Conservation (phyloP, 345 rosid genomes). For the Brassica incana region DNA sequence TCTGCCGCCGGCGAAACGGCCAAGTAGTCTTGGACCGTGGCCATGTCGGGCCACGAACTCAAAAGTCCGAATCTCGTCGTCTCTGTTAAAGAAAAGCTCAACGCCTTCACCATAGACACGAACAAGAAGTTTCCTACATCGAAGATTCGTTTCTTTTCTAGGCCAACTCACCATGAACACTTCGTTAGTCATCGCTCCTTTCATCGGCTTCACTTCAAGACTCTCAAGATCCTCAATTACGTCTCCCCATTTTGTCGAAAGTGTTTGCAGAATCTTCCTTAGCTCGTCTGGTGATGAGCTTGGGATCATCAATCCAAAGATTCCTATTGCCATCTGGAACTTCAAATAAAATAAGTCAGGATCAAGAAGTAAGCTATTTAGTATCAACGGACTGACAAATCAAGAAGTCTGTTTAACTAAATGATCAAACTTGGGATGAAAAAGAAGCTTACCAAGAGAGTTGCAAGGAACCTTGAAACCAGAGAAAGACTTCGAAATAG, state of each 20-base stretch:
- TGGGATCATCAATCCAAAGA: slow-evolving; percentile 49
- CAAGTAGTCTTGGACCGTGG: slow-evolving; percentile 86
- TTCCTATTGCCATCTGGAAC: slow-evolving; percentile 52
- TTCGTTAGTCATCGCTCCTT: slow-evolving; percentile 89
- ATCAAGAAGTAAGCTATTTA: not conserved
- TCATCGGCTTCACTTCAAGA: slow-evolving; percentile 58
- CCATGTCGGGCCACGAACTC: slow-evolving; percentile 87
- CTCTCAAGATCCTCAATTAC: slow-evolving; percentile 53
- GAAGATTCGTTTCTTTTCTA: slow-evolving; percentile 39
- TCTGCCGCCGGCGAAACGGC: slow-evolving; percentile 75
- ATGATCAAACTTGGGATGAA: slow-evolving; percentile 16
- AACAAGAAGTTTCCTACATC: slow-evolving; percentile 60
- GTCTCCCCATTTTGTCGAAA: slow-evolving; percentile 65
- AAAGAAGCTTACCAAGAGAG: slow-evolving; percentile 24
- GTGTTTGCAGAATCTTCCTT: slow-evolving; percentile 43
- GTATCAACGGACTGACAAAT: not conserved
- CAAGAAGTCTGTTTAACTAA: slow-evolving; percentile 12
- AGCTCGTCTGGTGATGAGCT: slow-evolving; percentile 64
- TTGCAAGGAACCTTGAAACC: slow-evolving; percentile 1
- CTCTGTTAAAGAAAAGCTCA: slow-evolving; percentile 75
- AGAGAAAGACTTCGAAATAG: not conserved
- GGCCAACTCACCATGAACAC: slow-evolving; percentile 84
- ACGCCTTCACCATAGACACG: slow-evolving; percentile 90
- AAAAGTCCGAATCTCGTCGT: slow-evolving; percentile 74
- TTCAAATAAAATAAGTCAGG: not conserved